phyloP scores from a whole-genome alignment of 176 grass and related monocot genomes.

The Musa schizocarpa region DNA sequence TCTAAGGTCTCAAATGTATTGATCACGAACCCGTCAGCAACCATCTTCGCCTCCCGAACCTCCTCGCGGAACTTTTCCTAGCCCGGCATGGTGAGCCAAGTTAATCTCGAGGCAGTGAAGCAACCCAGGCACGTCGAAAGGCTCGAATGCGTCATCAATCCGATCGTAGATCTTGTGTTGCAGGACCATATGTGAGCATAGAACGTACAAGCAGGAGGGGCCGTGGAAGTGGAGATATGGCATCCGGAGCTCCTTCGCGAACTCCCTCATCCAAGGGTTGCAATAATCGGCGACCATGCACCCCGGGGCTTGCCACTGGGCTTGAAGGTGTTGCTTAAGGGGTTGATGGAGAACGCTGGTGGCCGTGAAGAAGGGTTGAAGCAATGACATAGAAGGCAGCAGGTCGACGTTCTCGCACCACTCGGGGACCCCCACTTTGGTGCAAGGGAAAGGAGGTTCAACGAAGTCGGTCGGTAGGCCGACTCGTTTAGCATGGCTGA shows the following conservation, averaged over 20 bases:
- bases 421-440: too few relatives aligned
- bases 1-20: too few relatives aligned
- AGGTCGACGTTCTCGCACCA: too few relatives aligned
- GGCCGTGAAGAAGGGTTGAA: neutral
- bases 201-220: neutral
- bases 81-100: too few relatives aligned
- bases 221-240: neutral
- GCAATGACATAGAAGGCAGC: too few relatives aligned
- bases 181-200: neutral
- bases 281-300: neutral
- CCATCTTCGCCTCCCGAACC: too few relatives aligned
- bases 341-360: neutral
- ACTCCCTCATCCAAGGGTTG: neutral
- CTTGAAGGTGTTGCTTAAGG: neutral
- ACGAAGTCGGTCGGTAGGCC: too few relatives aligned
- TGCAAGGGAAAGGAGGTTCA: too few relatives aligned
- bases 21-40: too few relatives aligned
- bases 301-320: neutral
- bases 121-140: constrained; percentile 15
- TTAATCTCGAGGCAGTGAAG: constrained; percentile 1
- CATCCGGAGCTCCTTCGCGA: neutral
- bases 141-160: neutral
- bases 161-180: neutral
- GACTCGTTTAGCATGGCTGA: too few relatives aligned
- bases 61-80: too few relatives aligned